phyloP scores from a whole-genome alignment of 495 filamentous ascomycete genomes.

The Aspergillus heteromorphus region DNA sequence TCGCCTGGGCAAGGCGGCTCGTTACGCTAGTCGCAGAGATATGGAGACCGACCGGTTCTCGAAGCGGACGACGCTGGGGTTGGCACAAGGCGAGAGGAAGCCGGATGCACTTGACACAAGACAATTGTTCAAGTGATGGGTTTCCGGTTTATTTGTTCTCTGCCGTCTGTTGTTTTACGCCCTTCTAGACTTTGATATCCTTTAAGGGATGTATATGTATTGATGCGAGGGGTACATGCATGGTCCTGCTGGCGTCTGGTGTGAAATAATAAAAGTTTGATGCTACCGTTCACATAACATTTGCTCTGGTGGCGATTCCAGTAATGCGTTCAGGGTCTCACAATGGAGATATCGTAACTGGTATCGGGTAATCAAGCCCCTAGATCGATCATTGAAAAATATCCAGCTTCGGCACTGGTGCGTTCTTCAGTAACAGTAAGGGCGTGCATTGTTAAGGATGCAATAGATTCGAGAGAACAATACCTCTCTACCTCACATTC shows the following conservation, averaged over 20 bases:
- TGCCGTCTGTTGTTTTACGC: conserved; percentile 14
- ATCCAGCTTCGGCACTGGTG: background rate
- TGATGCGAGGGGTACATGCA: conserved; percentile 33
- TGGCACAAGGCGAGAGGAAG: conserved; percentile 59
- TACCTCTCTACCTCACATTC: background rate
- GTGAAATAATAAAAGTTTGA: conserved; percentile 21
- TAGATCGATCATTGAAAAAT: too few relatives aligned
- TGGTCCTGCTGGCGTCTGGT: conserved; percentile 39
- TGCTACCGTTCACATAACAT: background rate
- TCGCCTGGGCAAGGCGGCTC: conserved; percentile 64
- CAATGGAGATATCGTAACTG: background rate
- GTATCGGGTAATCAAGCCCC: background rate
- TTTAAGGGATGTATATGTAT: conserved; percentile 37
- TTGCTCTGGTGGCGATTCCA: background rate
- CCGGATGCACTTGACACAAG: conserved; percentile 72
- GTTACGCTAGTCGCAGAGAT: conserved; percentile 69
- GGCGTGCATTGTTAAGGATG: background rate
- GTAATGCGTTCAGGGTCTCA: background rate
- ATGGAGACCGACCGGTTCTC: conserved; percentile 62
- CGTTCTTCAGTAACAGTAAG: background rate
- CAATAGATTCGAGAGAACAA: background rate
- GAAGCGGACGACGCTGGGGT: conserved; percentile 70
- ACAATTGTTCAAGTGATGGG: conserved; percentile 67
- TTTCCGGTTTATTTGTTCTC: conserved; percentile 19
- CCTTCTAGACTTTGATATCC: conserved; percentile 32